Conservation (phyloP, 345 rosid species). For the Populus nigra region DNA sequence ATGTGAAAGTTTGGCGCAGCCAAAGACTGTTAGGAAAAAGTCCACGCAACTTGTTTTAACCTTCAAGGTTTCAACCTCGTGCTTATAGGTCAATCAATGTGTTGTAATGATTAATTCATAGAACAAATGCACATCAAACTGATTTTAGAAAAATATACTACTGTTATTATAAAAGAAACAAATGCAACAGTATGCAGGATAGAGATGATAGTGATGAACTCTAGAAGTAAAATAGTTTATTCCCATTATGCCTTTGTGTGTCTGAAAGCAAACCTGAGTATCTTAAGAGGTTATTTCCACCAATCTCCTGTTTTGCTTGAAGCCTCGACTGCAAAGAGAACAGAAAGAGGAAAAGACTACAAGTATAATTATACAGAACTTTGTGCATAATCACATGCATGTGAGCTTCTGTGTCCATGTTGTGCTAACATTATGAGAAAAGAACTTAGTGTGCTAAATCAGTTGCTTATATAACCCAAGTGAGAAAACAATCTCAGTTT, state of each 20-base stretch:
- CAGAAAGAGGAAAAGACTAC: constrained; percentile 6
- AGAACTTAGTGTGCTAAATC: background rate
- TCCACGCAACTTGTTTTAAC: too few relatives aligned
- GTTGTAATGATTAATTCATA: too few relatives aligned
- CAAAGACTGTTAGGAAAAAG: too few relatives aligned
- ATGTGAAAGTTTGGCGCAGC: too few relatives aligned
- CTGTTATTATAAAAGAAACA: too few relatives aligned
- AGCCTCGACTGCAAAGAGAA: constrained; percentile 56
- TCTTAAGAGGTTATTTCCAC: constrained; percentile 52
- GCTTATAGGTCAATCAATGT: too few relatives aligned
- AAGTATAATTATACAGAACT: background rate
- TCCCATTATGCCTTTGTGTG: background rate
- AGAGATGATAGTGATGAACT: too few relatives aligned
- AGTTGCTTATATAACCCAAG: background rate
- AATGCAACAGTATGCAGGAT: too few relatives aligned
- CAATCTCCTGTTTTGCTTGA: constrained; percentile 74
- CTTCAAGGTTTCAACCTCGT: too few relatives aligned
- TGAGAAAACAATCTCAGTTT: background rate
- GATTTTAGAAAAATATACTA: too few relatives aligned
- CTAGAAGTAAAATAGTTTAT: background rate
- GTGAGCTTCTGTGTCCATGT: background rate
- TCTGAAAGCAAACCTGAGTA: constrained; percentile 47
- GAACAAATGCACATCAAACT: too few relatives aligned
- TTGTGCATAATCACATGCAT: background rate
- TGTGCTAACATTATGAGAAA: background rate